phyloP scores from a whole-genome alignment of 2,329 filamentous ascomycete species.

The Hymenoscyphus fructigenus region DNA sequence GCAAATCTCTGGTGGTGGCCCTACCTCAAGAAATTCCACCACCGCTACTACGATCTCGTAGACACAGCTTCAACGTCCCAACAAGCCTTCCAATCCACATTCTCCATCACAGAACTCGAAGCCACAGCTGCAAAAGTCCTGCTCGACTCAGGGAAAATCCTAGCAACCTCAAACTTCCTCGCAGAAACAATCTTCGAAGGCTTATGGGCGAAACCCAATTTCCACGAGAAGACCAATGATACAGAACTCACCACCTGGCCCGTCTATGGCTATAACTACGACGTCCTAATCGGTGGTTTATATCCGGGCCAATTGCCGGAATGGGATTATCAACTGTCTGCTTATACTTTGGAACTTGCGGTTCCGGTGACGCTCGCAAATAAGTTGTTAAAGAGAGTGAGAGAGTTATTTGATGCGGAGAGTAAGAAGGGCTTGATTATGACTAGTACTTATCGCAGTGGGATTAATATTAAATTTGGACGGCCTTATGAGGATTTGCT shows the following conservation, averaged over 20 bases:
- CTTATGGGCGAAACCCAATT: conserved; percentile 23
- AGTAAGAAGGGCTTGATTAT: conserved; percentile 19
- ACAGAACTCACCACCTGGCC: conserved; percentile 18
- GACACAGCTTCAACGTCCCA: conserved; percentile 16
- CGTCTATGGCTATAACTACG: conserved; percentile 25
- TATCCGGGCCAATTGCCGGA: conserved; percentile 20
- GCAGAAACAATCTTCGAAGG: conserved; percentile 22
- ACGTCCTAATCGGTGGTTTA: conserved; percentile 24
- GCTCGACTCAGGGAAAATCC: conserved; percentile 22
- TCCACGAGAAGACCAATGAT: conserved; percentile 22
- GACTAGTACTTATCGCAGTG: conserved; percentile 24
- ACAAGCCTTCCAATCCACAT: conserved; percentile 23
- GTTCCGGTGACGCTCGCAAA: conserved; percentile 23
- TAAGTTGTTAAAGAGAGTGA: conserved; percentile 18
- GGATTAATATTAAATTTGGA: conserved; percentile 26
- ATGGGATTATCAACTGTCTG: conserved; percentile 23
- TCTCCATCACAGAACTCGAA: conserved; percentile 22
- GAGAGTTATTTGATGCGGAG: conserved; percentile 19
- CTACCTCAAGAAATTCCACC: conserved; percentile 22
- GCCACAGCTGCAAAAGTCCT: conserved; percentile 17
- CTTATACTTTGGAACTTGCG: conserved; percentile 22
- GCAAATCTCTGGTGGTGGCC: conserved; percentile 25
- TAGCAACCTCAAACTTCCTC: conserved; percentile 23
- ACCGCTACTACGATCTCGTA: conserved; percentile 24
- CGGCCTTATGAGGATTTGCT: conserved; percentile 23